Evolutionary conservation across 2,329 filamentous ascomycete species (phyloP).

Genomic region (Pyrenophora tritici-repentis): DNA sequence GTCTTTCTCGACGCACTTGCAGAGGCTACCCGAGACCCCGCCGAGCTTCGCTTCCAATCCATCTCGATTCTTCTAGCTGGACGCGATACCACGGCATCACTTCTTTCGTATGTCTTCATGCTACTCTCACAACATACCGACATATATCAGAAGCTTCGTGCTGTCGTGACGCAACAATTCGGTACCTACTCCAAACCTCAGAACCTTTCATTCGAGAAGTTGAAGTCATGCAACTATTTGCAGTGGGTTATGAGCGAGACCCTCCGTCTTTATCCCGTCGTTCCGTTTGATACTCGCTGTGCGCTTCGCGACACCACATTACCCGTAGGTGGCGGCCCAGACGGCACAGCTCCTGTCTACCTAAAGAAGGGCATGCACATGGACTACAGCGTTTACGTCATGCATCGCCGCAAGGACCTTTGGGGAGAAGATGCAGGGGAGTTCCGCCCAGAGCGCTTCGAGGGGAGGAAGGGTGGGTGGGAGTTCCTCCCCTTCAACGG

Average conservation of each 20-base stretch:
- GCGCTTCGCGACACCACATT: constrained; percentile 42
- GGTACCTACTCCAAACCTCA: constrained; percentile 48
- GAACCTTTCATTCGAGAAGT: constrained; percentile 48
- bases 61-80: constrained; percentile 82
- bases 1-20: constrained; percentile 86
- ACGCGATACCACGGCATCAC: constrained; percentile 81
- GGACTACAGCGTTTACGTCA: constrained; percentile 38
- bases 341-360: constrained; percentile 41
- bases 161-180: constrained; percentile 46
- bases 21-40: constrained; percentile 68
- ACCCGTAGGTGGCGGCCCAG: constrained; percentile 43
- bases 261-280: constrained; percentile 42
- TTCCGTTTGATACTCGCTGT: constrained; percentile 38
- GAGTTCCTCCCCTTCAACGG: constrained; percentile 45
- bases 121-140: constrained; percentile 45
- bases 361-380: constrained; percentile 36
- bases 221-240: constrained; percentile 42
- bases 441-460: constrained; percentile 45
- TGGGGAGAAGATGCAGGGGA: constrained; percentile 46
- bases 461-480: constrained; percentile 40
- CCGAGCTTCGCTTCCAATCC: constrained; percentile 79
- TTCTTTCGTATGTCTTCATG: constrained; percentile 73
- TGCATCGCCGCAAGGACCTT: constrained; percentile 45
- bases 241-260: constrained; percentile 43
- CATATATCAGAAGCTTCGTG: constrained; percentile 42